phyloP scores from a whole-genome alignment of 257 asterid species.

The Schizonepeta tenuifolia region DNA sequence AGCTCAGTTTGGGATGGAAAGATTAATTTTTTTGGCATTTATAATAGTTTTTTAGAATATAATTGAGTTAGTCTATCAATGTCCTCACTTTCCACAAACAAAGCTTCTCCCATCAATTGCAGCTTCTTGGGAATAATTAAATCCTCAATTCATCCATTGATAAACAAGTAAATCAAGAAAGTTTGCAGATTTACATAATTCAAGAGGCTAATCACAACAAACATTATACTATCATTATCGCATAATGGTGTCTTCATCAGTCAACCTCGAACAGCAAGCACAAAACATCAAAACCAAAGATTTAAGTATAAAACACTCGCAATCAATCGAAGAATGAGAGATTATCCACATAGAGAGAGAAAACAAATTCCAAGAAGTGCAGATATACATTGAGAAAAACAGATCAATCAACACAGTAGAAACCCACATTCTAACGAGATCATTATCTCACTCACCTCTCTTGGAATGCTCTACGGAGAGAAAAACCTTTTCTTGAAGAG shows the following conservation, averaged over 20 bases:
- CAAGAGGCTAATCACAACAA: constrained; percentile 14
- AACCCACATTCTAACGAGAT: constrained; percentile 31
- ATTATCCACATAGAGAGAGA: background rate
- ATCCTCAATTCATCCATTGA: background rate
- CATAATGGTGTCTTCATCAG: background rate
- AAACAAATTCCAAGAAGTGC: constrained; percentile 15
- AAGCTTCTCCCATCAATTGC: constrained; percentile 7
- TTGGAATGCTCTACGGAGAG: constrained; percentile 8
- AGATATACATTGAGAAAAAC: background rate
- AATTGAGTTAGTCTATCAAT: background rate
- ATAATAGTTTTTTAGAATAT: background rate
- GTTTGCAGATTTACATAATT: background rate
- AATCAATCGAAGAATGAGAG: constrained; percentile 10
- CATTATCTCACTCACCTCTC: constrained; percentile 36
- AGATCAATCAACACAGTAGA: constrained; percentile 36
- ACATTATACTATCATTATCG: background rate
- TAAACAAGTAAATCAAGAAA: background rate
- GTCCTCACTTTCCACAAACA: background rate
- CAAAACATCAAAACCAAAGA: constrained; percentile 22
- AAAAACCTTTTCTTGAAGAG: background rate
- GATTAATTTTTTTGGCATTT: background rate
- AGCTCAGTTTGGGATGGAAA: background rate
- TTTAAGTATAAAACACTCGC: constrained; percentile 1
- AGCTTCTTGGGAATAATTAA: constrained; percentile 9
- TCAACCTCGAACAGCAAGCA: constrained; percentile 13